A percentile compares a stretch with the other conserved stretches of the same genome.
phyloP scores from a whole-genome alignment of 495 filamentous ascomycete species.

The Pseudoneurospora amorphoporcata region DNA sequence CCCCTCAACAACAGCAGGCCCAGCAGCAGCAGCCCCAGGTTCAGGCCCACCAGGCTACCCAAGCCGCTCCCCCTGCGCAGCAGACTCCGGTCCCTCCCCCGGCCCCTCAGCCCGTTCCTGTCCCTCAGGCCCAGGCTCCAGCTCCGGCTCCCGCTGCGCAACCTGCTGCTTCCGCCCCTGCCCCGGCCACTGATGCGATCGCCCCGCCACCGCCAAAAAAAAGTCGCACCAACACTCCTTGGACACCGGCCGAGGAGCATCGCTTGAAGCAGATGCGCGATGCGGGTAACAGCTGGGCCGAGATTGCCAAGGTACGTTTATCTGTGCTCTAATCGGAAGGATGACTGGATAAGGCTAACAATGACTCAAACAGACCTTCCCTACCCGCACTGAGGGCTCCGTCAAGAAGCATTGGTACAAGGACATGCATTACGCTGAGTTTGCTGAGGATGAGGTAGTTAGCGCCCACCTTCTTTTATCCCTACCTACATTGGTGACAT shows the following conservation, averaged over 20 bases:
- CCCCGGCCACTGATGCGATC: constrained; percentile 21
- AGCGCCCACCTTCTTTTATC: constrained; percentile 1
- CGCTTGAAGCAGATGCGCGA: constrained; percentile 88
- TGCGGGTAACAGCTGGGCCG: constrained; percentile 86
- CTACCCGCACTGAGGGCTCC: constrained; percentile 84
- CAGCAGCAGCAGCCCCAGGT: constrained; percentile 20
- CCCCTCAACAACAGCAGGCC: constrained; percentile 11
- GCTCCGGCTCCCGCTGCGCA: constrained; percentile 23
- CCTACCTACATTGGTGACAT: constrained; percentile 5
- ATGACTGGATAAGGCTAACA: constrained; percentile 12
- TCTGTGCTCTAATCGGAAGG: background rate
- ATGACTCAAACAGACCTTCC: constrained; percentile 58
- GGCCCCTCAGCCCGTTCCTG: constrained; percentile 11
- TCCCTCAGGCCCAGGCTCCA: constrained; percentile 10
- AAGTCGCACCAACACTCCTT: constrained; percentile 92
- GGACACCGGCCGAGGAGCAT: constrained; percentile 92
- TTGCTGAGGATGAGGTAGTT: constrained; percentile 92
- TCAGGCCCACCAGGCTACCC: constrained; percentile 12
- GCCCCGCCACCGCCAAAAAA: constrained; percentile 67
- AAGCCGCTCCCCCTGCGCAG: constrained; percentile 12
- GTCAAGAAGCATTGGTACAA: constrained; percentile 99
- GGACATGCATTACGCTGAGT: constrained; percentile 99
- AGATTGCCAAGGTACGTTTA: constrained; percentile 78
- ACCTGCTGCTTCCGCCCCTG: constrained; percentile 21
- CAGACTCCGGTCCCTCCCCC: constrained; percentile 12